phyloP scores from a whole-genome alignment of 139 green algal species.

The Closterium sp. region DNA sequence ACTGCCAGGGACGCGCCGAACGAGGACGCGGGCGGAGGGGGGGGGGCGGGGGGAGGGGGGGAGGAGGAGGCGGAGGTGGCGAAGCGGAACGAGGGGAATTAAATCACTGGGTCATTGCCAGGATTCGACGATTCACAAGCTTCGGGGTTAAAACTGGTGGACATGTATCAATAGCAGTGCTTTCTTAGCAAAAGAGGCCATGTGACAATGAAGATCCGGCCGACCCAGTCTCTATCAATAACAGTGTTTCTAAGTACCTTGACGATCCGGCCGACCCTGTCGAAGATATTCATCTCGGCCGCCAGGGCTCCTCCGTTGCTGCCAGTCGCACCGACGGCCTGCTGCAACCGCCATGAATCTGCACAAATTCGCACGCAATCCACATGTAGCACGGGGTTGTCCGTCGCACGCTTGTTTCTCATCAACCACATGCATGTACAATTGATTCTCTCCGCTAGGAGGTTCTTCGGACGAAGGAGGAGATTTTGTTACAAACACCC shows the following conservation, averaged over 20 bases:
- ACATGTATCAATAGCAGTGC: background rate
- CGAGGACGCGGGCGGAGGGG: background rate
- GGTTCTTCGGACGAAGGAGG: too few species aligned
- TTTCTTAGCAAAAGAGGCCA: constrained; percentile 1
- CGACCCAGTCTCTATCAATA: background rate
- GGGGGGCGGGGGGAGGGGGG: background rate
- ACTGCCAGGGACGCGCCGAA: constrained; percentile 10
- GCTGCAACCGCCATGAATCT: background rate
- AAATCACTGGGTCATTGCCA: background rate
- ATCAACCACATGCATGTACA: too few species aligned
- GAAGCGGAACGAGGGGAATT: background rate
- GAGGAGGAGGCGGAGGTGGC: background rate
- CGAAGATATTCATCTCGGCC: constrained; percentile 46
- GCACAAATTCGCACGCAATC: background rate
- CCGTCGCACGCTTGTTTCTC: background rate
- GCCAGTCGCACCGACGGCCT: background rate
- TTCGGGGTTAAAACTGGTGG: background rate
- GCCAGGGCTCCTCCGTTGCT: constrained; percentile 18
- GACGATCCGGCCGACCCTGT: constrained; percentile 32
- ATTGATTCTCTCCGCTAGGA: too few species aligned
- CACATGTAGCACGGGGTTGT: background rate
- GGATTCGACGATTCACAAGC: background rate
- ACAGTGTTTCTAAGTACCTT: constrained; percentile 14
- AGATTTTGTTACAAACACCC: background rate
- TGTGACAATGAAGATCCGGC: background rate